Conservation (phyloP, 2,329 filamentous ascomycete species). For the Emydomyces testavorans region DNA sequence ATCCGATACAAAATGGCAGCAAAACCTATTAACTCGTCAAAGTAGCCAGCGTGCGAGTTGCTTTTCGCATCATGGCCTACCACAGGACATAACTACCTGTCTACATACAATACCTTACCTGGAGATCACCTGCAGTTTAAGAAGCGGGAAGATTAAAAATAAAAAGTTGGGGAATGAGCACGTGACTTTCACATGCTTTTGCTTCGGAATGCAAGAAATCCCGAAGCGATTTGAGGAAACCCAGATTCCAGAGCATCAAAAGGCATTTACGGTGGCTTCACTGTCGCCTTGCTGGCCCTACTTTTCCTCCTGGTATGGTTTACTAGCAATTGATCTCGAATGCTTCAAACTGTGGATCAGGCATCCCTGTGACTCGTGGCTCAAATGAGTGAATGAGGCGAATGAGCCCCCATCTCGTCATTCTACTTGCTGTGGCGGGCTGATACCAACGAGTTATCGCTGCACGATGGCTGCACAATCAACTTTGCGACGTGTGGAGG, state of each 20-base stretch:
- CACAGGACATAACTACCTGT: too few species aligned
- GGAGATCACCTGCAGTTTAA: too few species aligned
- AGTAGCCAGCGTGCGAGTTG: too few species aligned
- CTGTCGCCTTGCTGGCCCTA: neutral
- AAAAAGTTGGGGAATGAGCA: neutral
- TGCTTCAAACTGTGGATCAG: neutral
- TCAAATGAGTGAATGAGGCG: neutral
- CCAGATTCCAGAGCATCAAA: neutral
- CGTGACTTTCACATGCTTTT: conserved; percentile 5
- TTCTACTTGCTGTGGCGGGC: neutral
- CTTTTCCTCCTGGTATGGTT: neutral
- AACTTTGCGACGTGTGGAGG: conserved; percentile 56
- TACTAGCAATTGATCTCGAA: too few species aligned
- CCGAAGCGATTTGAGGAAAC: neutral
- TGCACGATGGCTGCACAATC: conserved; percentile 71
- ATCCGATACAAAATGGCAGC: too few species aligned
- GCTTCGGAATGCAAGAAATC: conserved; percentile 1
- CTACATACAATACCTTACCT: too few species aligned
- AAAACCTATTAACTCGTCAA: too few species aligned
- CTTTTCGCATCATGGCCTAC: too few species aligned
- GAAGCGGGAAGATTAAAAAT: neutral
- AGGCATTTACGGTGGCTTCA: neutral
- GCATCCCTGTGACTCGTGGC: neutral
- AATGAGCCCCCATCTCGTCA: neutral
- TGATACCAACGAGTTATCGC: neutral